Evolutionary conservation across 345 rosid species (phyloP), one percentile per base, ranked within the genome.

Genomic region (Brassica napus): DNA sequence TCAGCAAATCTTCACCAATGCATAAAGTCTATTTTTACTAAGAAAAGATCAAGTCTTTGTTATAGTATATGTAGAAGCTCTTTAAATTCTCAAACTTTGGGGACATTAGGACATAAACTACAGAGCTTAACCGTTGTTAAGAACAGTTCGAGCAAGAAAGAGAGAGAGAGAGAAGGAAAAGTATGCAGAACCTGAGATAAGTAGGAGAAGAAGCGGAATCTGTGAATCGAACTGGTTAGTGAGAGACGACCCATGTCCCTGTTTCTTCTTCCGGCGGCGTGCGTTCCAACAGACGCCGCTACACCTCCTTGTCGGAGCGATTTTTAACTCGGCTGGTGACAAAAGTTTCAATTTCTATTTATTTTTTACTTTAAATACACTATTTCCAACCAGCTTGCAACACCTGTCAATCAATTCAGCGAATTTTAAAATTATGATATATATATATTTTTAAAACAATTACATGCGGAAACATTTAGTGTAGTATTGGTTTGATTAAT

Each of bases 231-330:
- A 55, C 32, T 75, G 16, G 72, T 58, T 39, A 54, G 6, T 57
- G 67, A 75, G 61, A 75, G 76, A 21, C 77, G 80, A 70, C 65
- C 68, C 83, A 80, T 75, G n/a, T 5, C 68, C 73, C 55, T 14
- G 62, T 65, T 62, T 64, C 31, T 54, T 8, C 35, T 44, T 7
- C 31, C 26, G 63, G 44, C 83, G 76, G 83, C 55, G 75, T 49
- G 49, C 35, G 63, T 62, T 28, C 24, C 54, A 26, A 68, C 74
- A 69, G 52, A 69, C 66, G 49, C 49, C 7, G 68, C 77, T n/a
- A n/a, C 77, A 6, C 4, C 82, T 79, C 54, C 62, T 44, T 52
- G 69, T 62, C 82, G 34, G 78, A 73, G 31, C 60, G 6, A 37
- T 49, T 32, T 47, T 55, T 63, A n/a, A 62, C 39, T 23, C 39